phyloP scores from a whole-genome alignment of 345 rosid species.

The Lumnitzera racemosa region DNA sequence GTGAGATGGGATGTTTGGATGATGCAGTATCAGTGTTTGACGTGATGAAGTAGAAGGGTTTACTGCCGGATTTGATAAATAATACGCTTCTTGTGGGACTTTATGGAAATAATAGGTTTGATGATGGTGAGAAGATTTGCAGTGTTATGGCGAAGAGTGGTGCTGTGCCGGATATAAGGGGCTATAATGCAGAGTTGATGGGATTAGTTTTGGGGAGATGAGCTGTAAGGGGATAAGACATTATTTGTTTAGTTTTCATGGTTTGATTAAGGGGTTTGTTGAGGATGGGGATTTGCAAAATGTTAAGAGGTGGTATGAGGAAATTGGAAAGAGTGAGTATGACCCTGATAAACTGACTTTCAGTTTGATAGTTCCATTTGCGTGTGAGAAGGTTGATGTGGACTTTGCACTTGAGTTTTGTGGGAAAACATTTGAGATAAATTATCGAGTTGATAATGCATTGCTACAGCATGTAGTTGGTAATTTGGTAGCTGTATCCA shows the following conservation, averaged over 20 bases:
- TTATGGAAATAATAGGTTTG: constrained; percentile 30
- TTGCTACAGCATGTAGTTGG: constrained; percentile 47
- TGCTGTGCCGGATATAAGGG: constrained; percentile 36
- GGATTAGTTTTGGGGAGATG: constrained; percentile 50
- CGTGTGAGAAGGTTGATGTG: constrained; percentile 47
- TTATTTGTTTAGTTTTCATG: constrained; percentile 43
- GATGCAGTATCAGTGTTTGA: constrained; percentile 35
- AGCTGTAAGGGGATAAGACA: constrained; percentile 27
- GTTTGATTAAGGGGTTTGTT: constrained; percentile 47
- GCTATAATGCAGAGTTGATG: constrained; percentile 44
- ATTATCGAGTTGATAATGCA: constrained; percentile 21
- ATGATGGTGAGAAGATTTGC: constrained; percentile 60
- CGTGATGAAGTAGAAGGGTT: constrained; percentile 50
- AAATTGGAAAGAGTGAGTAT: constrained; percentile 25
- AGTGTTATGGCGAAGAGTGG: constrained; percentile 33
- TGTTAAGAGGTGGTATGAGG: constrained; percentile 43
- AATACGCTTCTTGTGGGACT: constrained; percentile 45
- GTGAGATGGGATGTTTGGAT: constrained; percentile 40
- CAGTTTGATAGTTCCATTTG: constrained; percentile 31
- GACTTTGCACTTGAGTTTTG: constrained; percentile 41
- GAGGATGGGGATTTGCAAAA: constrained; percentile 33
- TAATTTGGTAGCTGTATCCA: constrained; percentile 35
- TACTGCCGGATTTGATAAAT: constrained; percentile 38
- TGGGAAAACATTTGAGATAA: constrained; percentile 21
- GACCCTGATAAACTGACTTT: constrained; percentile 31